Percentiles rank a stretch among this genome's conserved stretches.
phyloP scores from a whole-genome alignment of 2,329 filamentous ascomycete genomes.

The Aspergillus latus region DNA sequence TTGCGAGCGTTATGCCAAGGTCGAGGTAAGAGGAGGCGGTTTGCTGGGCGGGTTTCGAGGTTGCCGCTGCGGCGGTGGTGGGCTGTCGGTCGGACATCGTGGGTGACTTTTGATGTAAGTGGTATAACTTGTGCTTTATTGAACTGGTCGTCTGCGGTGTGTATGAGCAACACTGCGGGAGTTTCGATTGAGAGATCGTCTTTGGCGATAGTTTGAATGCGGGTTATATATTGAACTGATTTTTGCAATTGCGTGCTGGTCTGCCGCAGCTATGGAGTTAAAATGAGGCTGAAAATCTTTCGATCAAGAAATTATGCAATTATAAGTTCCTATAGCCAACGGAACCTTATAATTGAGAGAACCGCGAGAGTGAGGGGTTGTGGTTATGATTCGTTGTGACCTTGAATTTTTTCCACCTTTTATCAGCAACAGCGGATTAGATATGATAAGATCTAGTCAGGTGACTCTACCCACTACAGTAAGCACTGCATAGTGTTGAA shows the following conservation, averaged over 20 bases:
- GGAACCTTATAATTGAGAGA: not conserved
- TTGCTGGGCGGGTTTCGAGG: slow-evolving; percentile 6
- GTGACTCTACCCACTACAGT: slow-evolving; percentile 2
- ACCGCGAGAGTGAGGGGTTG: not conserved
- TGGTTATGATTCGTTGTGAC: not conserved
- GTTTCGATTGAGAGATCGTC: not conserved
- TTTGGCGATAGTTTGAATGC: not conserved
- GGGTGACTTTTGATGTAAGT: not conserved
- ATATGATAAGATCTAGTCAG: slow-evolving; percentile 13
- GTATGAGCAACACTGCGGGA: not conserved
- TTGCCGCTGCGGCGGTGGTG: not conserved
- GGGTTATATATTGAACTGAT: not conserved
- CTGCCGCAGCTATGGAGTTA: no score
- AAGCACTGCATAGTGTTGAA: not conserved
- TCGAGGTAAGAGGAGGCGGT: slow-evolving; percentile 71
- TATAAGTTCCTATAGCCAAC: not conserved
- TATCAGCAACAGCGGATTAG: slow-evolving; percentile 11
- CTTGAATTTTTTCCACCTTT: slow-evolving; percentile 7
- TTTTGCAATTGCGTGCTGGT: not conserved
- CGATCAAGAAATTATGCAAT: not conserved
- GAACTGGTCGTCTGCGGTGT: not conserved
- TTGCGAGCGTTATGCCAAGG: slow-evolving; percentile 77
- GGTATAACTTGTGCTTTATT: slow-evolving; percentile 7
- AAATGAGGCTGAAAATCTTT: not conserved
- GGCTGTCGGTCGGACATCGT: slow-evolving; percentile 25